phyloP scores from a whole-genome alignment of 305 asterid genomes.

The Stenogyne calaminthoides region DNA sequence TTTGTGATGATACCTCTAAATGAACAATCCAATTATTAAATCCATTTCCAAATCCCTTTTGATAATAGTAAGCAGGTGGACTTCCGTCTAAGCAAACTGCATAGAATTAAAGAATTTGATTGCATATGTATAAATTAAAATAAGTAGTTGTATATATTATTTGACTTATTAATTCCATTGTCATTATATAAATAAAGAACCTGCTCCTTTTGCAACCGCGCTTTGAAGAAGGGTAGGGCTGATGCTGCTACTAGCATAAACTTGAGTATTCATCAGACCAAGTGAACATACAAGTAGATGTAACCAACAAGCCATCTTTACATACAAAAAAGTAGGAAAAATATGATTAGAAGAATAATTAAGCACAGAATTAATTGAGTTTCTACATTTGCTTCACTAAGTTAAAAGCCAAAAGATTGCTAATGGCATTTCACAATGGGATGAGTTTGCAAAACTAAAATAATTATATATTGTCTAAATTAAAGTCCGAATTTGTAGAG shows the following conservation, averaged over 20 bases:
- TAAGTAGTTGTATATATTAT: neutral
- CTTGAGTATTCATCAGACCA: neutral
- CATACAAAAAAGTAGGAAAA: neutral
- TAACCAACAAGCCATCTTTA: neutral
- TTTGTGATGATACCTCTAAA: constrained; percentile 23
- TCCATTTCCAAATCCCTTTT: constrained; percentile 34
- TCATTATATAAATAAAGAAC: neutral
- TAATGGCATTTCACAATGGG: neutral
- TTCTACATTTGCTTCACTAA: neutral
- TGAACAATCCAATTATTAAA: constrained; percentile 36
- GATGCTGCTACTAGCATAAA: neutral
- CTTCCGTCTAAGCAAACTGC: neutral
- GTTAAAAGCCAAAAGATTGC: neutral
- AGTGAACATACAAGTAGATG: neutral
- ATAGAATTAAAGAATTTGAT: constrained; percentile 6
- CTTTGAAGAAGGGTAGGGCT: neutral
- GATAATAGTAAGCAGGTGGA: constrained; percentile 34
- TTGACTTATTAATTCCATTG: neutral
- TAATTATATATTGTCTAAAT: no score
- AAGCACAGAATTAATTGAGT: neutral
- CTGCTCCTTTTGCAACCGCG: neutral
- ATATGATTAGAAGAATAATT: neutral
- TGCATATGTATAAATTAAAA: neutral
- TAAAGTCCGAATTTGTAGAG: no score
- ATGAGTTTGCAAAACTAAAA: no score